phyloP scores from a whole-genome alignment of 2,329 filamentous ascomycete genomes.

The Herpotrichia juniperi region DNA sequence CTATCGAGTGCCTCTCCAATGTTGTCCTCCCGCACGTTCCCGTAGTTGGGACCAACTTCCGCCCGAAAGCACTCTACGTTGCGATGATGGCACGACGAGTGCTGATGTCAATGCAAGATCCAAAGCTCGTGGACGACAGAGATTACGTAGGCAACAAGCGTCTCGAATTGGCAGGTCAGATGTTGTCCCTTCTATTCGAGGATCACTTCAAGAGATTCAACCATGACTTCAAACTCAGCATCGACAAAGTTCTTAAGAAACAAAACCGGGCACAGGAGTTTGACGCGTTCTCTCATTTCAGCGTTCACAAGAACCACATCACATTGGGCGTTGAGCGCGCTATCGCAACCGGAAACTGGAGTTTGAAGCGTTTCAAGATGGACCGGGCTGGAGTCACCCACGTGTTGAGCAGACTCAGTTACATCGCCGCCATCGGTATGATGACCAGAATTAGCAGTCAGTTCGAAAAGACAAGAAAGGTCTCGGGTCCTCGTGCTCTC shows the following conservation, averaged over 20 bases:
- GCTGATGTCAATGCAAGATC: conserved; percentile 89
- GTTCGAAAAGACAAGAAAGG: conserved; percentile 98
- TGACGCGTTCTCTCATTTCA: conserved; percentile 84
- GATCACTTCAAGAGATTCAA: conserved; percentile 98
- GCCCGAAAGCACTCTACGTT: conserved; percentile 95
- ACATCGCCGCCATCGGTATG: conserved; percentile 97
- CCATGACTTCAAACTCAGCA: conserved; percentile 84
- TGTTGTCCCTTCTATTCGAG: conserved; percentile 92
- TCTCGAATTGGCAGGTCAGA: conserved; percentile 90
- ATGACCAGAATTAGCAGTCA: conserved; percentile 99
- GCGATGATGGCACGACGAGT: conserved; percentile 98
- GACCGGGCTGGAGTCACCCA: conserved; percentile 96
- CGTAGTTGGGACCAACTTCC: conserved; percentile 89
- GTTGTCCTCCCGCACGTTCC: conserved; percentile 95
- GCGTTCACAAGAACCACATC: conserved; percentile 83
- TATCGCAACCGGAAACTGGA: conserved; percentile 98
- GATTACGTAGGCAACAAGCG: conserved; percentile 99
- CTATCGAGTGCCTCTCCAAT: conserved; percentile 87
- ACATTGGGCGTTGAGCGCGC: conserved; percentile 93
- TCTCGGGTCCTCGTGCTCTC: conserved; percentile 91
- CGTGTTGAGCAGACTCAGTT: conserved; percentile 91
- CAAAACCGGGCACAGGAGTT: conserved; percentile 87
- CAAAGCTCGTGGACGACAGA: conserved; percentile 88
- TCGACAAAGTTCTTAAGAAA: conserved; percentile 95
- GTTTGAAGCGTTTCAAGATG: conserved; percentile 97